A percentile compares a stretch with the other conserved stretches of the same genome.
Evolutionary conservation across 2,329 filamentous ascomycete species (phyloP).

Genomic region (Colletotrichum eremochloae): DNA sequence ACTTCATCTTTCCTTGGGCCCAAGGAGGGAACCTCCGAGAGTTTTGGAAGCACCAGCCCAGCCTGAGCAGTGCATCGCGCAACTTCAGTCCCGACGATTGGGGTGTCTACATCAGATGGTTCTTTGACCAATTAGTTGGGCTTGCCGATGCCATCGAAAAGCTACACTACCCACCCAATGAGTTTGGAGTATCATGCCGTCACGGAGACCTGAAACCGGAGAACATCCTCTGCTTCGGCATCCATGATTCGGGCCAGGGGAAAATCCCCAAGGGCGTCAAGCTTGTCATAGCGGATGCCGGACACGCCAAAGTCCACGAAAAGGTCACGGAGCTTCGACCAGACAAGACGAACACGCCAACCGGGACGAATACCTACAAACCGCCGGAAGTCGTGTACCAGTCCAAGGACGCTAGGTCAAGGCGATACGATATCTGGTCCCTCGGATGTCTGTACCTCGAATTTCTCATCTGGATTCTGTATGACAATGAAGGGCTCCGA

Average conservation of each 20-base stretch:
- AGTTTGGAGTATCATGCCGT: background rate
- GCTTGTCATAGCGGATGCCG: background rate
- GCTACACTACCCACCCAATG: background rate
- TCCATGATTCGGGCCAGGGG: background rate
- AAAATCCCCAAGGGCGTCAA: background rate
- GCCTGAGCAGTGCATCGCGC: background rate
- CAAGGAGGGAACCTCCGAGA: slow-evolving; percentile 1
- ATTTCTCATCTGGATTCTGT: background rate
- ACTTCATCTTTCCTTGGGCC: slow-evolving; percentile 5
- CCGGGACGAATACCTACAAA: background rate
- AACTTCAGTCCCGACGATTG: background rate
- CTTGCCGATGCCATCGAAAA: background rate
- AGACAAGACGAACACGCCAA: background rate
- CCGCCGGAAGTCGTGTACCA: background rate
- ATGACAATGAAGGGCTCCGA: background rate
- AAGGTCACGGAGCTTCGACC: background rate
- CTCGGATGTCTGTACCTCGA: background rate
- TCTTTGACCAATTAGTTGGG: background rate
- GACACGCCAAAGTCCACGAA: slow-evolving; percentile 2
- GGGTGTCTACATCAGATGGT: background rate
- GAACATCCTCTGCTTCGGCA: background rate
- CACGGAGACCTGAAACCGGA: slow-evolving; percentile 12
- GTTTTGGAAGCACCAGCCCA: background rate
- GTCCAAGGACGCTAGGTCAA: background rate
- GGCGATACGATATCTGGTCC: slow-evolving; percentile 1